Conservation (phyloP, 805 yeast species). For the Candida tibetensis region DNA sequence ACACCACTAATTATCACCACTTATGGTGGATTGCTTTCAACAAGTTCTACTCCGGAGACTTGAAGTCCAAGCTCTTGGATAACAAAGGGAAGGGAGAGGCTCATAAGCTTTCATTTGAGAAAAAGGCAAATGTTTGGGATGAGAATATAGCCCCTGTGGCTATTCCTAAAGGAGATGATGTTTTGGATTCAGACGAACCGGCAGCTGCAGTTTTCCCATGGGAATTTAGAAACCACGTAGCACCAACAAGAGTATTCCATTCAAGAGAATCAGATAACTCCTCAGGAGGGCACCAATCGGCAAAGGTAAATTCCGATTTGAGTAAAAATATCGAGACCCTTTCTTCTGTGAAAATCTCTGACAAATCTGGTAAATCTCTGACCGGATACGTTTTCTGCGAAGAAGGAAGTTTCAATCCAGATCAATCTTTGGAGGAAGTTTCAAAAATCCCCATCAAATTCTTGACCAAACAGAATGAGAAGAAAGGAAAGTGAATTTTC, state of each 20-base stretch:
- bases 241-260: constrained; percentile 25
- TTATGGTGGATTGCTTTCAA: constrained; percentile 32
- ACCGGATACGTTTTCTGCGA: constrained; percentile 7
- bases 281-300: neutral
- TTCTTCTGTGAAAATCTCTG: constrained; percentile 5
- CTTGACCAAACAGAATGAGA: constrained; percentile 16
- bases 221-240: constrained; percentile 22
- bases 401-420: constrained; percentile 21
- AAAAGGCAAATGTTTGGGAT: constrained; percentile 24
- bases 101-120: constrained; percentile 17
- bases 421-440: constrained; percentile 25
- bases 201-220: constrained; percentile 26
- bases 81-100: constrained; percentile 19
- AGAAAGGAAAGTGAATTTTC: constrained; percentile 4
- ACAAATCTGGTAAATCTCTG: constrained; percentile 3
- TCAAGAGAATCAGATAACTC: constrained; percentile 4
- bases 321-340: constrained; percentile 7
- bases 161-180: neutral
- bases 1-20: constrained; percentile 22
- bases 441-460: constrained; percentile 25
- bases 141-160: constrained; percentile 2
- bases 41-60: constrained; percentile 16
- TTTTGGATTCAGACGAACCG: neutral
- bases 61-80: constrained; percentile 15
- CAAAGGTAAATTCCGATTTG: neutral